These are phyloP conservation scores for Carex pumila DNA, from an alignment of 176 grass and related monocot species.

Conservation along the genomic window DNA sequence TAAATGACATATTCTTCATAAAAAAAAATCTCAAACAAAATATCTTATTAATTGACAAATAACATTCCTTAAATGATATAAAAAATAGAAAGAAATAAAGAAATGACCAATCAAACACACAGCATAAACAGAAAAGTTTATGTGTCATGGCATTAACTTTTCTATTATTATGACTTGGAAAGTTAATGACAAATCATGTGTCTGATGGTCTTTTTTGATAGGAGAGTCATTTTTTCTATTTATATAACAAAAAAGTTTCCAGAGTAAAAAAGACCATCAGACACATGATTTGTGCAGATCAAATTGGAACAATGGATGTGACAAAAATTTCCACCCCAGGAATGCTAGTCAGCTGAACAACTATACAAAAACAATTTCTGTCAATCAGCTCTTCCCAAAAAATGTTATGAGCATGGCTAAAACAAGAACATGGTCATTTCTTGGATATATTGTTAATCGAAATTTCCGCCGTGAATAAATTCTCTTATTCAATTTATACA, in stretches of 20 bases:
- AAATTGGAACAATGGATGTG: not conserved
- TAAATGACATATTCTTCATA: too few species aligned
- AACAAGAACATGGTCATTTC: constrained; percentile 66
- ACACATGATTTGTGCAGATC: not conserved
- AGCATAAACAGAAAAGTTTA: too few species aligned
- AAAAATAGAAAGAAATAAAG: too few species aligned
- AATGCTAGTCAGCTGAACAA: not conserved
- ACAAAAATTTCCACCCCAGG: not conserved
- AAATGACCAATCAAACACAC: too few species aligned
- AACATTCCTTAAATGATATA: too few species aligned
- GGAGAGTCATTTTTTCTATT: not conserved
- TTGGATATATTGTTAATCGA: constrained; percentile 76
- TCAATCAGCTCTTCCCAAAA: constrained; percentile 39
- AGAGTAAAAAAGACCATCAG: not conserved
- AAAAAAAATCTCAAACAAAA: too few species aligned
- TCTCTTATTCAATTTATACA: constrained; percentile 75
- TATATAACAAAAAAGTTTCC: not conserved
- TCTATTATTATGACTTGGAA: not conserved
- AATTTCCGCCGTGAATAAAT: constrained; percentile 78
- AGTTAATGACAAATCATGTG: too few species aligned
- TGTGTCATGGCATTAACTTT: not conserved
- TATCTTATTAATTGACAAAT: too few species aligned
- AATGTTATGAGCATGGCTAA: constrained; percentile 70
- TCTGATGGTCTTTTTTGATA: not conserved
- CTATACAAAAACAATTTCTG: not conserved